Evolutionary conservation across 495 filamentous ascomycete species (phyloP), one percentile per base, ranked within the genome.

Genomic region (Parmelia sp.): DNA sequence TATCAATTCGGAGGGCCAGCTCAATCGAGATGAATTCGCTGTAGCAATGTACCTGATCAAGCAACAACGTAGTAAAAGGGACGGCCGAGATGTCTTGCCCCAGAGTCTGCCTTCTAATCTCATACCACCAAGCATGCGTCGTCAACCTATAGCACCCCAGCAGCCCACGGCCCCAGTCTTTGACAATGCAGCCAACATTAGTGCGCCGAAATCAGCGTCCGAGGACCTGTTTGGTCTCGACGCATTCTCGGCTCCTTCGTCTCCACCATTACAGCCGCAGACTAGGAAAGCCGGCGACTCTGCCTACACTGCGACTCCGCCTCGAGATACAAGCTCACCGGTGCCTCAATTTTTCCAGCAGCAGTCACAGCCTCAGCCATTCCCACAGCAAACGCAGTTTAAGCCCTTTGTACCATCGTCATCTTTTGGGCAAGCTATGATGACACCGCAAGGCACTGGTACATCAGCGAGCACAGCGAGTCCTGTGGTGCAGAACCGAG

Each of bases 11-110:
- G 89, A 92, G 61, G 94, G 94, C 14, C 87, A 86, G 63, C 79
- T 98, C 47, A 91, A 80, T 40, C 82, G 83, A 62, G 94, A 98
- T 73, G 92, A 95, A 70, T 98, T 98, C 71, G 93, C 94, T 0
- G 92, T 98, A 58, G 94, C 95, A 57, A 97, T 98, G 94, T 92
- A 96, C 72, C 81, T 98, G 40, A 96, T 98, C 67, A 83, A 90
- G 63, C 86, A 94, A 72, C 92, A 96, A 73, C 84, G 91, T 29
- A 84, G 79, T 63, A 90, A 86, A 64, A 86, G 84, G 42, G 85
- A 85, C 58, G 80, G 81, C 19, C 71, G 80, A 37, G 72, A 71
- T 19, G 73, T 80, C 33, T 72, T 97, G 6, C 93, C 93, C 3
- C 78, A 90, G 21, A 76, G 82, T 11, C 78, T 98, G 37, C 91